phyloP scores from a whole-genome alignment of 2,329 filamentous ascomycete species.

The Pseudopithomyces maydicus region DNA sequence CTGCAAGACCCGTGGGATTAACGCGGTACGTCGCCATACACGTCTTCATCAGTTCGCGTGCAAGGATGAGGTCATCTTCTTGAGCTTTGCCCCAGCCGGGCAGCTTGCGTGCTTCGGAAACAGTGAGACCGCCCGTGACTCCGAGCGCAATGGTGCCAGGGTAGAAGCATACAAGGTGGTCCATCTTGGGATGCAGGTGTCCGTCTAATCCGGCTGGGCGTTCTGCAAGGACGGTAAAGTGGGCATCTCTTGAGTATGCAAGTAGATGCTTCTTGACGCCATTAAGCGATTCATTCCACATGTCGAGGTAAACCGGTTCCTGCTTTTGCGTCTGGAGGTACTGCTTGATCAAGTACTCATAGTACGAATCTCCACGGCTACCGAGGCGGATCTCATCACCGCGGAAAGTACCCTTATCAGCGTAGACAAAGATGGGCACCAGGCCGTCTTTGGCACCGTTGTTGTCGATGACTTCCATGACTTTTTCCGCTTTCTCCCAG shows the following conservation, averaged over 20 bases:
- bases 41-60: constrained; percentile 90
- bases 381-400: constrained; percentile 88
- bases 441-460: constrained; percentile 81
- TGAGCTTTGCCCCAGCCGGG: constrained; percentile 75
- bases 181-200: constrained; percentile 85
- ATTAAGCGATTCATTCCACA: constrained; percentile 86
- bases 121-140: constrained; percentile 77
- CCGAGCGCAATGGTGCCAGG: constrained; percentile 92
- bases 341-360: constrained; percentile 98
- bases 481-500: constrained; percentile 89
- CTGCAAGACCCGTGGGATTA: constrained; percentile 88
- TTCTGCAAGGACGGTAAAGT: constrained; percentile 90
- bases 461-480: constrained; percentile 88
- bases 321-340: constrained; percentile 90
- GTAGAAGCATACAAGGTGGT: constrained; percentile 97
- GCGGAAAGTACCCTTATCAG: constrained; percentile 77
- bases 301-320: constrained; percentile 83
- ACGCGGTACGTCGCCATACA: constrained; percentile 98
- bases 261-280: constrained; percentile 92
- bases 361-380: constrained; percentile 95
- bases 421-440: constrained; percentile 88
- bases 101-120: constrained; percentile 74
- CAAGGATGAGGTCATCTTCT: constrained; percentile 85
- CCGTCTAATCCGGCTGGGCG: constrained; percentile 73
- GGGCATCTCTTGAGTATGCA: constrained; percentile 80